Evolutionary conservation across 75 land plant species (phyloP).

Genomic region (Sequoiadendron giganteum): DNA sequence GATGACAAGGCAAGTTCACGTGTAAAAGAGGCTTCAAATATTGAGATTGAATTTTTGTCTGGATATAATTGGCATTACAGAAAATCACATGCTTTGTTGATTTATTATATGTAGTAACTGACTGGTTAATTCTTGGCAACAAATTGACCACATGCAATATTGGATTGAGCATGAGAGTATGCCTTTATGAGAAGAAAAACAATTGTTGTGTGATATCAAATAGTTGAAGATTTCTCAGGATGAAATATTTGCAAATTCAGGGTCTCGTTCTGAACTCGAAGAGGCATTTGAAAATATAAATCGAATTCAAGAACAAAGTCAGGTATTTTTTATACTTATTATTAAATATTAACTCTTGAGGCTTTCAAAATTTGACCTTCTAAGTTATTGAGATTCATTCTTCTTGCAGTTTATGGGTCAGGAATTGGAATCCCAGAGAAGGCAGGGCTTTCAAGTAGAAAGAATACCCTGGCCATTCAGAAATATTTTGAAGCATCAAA

Average conservation of each 20-base stretch:
- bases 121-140: too few relatives aligned
- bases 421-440: constrained; percentile 27
- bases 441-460: constrained; percentile 27
- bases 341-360: background rate
- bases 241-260: constrained; percentile 43
- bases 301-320: constrained; percentile 41
- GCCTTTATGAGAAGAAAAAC: too few relatives aligned
- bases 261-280: constrained; percentile 40
- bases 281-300: too few relatives aligned
- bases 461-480: constrained; percentile 23
- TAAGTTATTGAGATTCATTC: too few relatives aligned
- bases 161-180: too few relatives aligned
- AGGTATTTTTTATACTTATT: constrained; percentile 40
- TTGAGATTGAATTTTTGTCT: background rate
- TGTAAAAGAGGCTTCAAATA: background rate
- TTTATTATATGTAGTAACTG: too few relatives aligned
- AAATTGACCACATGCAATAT: constrained; percentile 32
- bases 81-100: too few relatives aligned
- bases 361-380: too few relatives aligned
- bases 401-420: too few relatives aligned
- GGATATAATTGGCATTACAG: too few relatives aligned
- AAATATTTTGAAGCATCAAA: constrained; percentile 33
- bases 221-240: constrained; percentile 27
- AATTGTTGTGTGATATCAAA: too few relatives aligned
- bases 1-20: constrained; percentile 36